Conservation (phyloP, 371 early-diverging fungal genomes). For the Saksenaea vasiformis region DNA sequence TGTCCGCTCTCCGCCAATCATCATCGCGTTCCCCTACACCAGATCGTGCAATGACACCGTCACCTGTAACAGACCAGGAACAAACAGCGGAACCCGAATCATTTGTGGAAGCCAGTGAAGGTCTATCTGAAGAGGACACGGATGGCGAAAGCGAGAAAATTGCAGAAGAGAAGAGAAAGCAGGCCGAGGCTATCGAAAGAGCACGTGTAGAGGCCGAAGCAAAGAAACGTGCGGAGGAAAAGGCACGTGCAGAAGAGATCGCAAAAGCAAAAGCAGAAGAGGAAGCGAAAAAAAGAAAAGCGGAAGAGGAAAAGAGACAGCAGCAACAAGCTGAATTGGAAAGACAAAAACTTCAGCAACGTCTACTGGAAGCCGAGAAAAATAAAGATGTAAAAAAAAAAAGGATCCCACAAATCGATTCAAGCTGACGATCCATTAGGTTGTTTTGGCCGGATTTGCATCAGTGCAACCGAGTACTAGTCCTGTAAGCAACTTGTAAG, state of each 20-base stretch:
- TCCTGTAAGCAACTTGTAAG: conserved; percentile 18
- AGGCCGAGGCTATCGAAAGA: conserved; percentile 9
- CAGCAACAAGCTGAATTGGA: conserved; percentile 11
- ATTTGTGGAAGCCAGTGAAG: conserved; percentile 37
- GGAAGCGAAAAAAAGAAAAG: conserved; percentile 18
- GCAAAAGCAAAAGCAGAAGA: conserved; percentile 14
- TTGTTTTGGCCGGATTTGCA: conserved; percentile 27
- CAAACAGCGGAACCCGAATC: conserved; percentile 31
- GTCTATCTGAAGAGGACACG: conserved; percentile 12
- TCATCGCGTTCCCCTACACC: conserved; percentile 25
- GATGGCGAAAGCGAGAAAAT: background rate
- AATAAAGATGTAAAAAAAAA: conserved; percentile 21
- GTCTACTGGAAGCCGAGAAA: conserved; percentile 35
- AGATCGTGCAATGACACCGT: conserved; percentile 15
- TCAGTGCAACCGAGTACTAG: conserved; percentile 30
- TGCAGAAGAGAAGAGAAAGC: conserved; percentile 19
- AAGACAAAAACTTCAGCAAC: conserved; percentile 22
- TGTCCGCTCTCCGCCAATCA: conserved; percentile 28
- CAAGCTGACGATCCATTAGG: background rate
- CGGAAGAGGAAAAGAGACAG: conserved; percentile 9
- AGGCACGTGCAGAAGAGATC: background rate
- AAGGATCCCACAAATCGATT: background rate
- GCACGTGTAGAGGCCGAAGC: conserved; percentile 10
- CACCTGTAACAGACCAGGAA: conserved; percentile 28
- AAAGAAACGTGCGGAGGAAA: conserved; percentile 13